Base-by-base conservation (phyloP, 345 rosid species). In the Eutrema yunnanense region DNA sequence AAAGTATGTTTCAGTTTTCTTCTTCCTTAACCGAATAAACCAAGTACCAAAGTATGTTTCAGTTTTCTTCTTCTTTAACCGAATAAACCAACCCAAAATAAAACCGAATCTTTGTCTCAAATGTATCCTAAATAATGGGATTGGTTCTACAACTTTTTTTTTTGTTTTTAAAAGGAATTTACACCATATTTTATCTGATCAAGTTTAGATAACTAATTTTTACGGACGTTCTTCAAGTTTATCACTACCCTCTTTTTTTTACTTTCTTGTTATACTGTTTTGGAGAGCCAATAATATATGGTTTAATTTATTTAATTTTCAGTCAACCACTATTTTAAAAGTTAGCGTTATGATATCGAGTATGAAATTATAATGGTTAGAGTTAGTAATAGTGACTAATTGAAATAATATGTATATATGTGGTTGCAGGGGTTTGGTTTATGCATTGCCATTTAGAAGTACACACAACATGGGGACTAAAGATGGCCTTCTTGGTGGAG, bases 381-480 rank as follows among this genome's bases (percentile, higher is more conserved):
- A 48, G 9, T 34, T 14, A 19, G 8, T 47, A 14, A 12, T 2
- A 9, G 29, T 6, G 43, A 43, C 2, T 16, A 22, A 1, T 19
- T 43, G 37, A 50, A 42, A 26, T 5, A 11, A 73, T 40, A 42
- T 33, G 54, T 41, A 12, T 59, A 13, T 9, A 9, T 68, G 70
- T 75, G 65, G 52, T 46, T 58, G 65, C 62, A 82, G 84, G 82
- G 34, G 84, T 82, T 53, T 76, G 80, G 80, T 76, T 76, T 37
- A 68, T 76, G 80, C 80, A 76, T 69, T 76, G 80, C 22, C 80
- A 76, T 71, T 48, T 76, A 71, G 80, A 76, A 55, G 84, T 91
- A 48, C 98, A 91, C 76, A 91, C 98, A 9, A 86, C 98, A 19
- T 94, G 97, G 98, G 98, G 98, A 62, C 82, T 94, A 8, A 91